Base-by-base conservation (phyloP, 345 rosid species). In the Odontarrhena argentea region DNA sequence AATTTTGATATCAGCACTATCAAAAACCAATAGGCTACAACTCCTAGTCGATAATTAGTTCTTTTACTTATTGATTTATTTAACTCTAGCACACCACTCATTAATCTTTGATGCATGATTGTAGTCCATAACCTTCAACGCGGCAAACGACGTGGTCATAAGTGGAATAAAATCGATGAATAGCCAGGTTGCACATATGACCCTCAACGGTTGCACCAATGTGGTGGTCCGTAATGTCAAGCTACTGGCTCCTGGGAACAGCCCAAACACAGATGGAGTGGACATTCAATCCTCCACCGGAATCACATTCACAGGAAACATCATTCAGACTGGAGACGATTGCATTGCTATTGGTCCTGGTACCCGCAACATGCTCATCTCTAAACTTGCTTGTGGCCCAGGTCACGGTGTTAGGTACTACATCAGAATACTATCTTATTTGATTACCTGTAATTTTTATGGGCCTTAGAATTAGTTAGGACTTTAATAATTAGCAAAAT, bases 211-310 rank as follows among this genome's bases (percentile, higher is more conserved):
- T 40, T 81, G 84, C 72, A 59, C 63, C 15, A 78, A 85, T 38
- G 78, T 83, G 13, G 50, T 36, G 3, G 12, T 85, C 32, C 69
- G 76, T 40, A 79, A 79, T 44, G 43, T 83, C 3, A 72, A 48
- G 22, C 53, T 85, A 37, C 14, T 51, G 2, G 82, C 86, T 25
- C 79, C 82, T 0, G 75, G 65, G 9, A 8, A 70, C 35, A 85
- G 89, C 62, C 85, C 86, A 2, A 85, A 85, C 75, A 85, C 86
- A 26, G 89, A 85, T 14, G 89, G 89, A 3, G 63, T 85, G 30
- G 59, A 68, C 55, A 50, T 83, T 3, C 81, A 79, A 32, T 13
- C 32, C 9, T 85, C 85, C 6, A 71, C 74, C 1, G 79, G 78
- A n/a, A 59, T 83, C 5, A 74, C 83, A 38, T 58, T 83, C 36